Conservation (phyloP, 2,329 filamentous ascomycete species). For the Aspergillus unguis region DNA sequence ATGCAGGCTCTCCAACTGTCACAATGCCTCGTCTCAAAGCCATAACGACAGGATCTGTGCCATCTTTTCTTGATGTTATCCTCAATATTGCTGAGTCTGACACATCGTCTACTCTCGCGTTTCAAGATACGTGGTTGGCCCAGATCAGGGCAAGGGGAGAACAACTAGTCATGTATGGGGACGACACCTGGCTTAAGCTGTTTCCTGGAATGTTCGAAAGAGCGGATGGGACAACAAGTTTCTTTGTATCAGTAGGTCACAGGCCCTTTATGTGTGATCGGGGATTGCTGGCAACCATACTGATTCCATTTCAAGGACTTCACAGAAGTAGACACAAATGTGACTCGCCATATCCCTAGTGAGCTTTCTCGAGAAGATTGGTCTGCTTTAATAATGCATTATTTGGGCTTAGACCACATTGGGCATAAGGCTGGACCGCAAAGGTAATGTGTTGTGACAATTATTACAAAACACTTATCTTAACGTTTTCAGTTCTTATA, state of each 20-base stretch:
- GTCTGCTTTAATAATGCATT: slow-evolving; percentile 92
- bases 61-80: slow-evolving; percentile 94
- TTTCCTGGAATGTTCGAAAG: slow-evolving; percentile 87
- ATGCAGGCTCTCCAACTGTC: slow-evolving; percentile 94
- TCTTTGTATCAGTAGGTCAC: slow-evolving; percentile 84
- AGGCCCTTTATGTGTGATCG: not conserved
- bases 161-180: slow-evolving; percentile 89
- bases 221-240: slow-evolving; percentile 90
- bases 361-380: slow-evolving; percentile 79
- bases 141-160: slow-evolving; percentile 78
- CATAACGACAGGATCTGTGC: slow-evolving; percentile 96
- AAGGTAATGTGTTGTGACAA: slow-evolving; percentile 52
- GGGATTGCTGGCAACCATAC: not conserved
- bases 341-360: slow-evolving; percentile 78
- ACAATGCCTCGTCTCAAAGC: slow-evolving; percentile 98
- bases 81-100: slow-evolving; percentile 95
- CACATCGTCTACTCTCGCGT: slow-evolving; percentile 78
- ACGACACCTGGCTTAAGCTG: slow-evolving; percentile 97
- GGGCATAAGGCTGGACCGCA: slow-evolving; percentile 91
- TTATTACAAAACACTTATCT: slow-evolving; percentile 9
- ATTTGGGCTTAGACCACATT: slow-evolving; percentile 93
- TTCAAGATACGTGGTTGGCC: slow-evolving; percentile 92
- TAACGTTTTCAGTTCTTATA: slow-evolving; percentile 63
- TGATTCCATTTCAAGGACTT: slow-evolving; percentile 65
- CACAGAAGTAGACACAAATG: slow-evolving; percentile 95